Evolutionary conservation across 2,329 filamentous ascomycete species (phyloP).

Genomic region (Orbilia quercus): DNA sequence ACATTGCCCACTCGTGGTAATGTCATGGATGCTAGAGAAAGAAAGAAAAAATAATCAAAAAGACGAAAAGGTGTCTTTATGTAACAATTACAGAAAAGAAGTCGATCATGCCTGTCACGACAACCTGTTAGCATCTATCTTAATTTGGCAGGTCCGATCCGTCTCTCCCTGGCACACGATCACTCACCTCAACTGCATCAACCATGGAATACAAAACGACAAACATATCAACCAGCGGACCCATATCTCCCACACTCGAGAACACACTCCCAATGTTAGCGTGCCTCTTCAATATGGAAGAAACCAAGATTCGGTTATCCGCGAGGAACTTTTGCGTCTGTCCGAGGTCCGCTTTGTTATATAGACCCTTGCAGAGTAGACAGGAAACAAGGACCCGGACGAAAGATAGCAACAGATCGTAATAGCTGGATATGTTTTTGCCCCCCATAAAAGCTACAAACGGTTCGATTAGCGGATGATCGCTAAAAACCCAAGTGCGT

Average conservation of each 20-base stretch:
- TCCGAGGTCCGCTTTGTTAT: conserved; percentile 78
- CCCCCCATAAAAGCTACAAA: conserved; percentile 70
- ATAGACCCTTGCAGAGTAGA: conserved; percentile 81
- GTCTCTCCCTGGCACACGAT: too few species aligned
- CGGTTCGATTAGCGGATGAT: conserved; percentile 40
- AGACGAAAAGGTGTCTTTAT: neutral
- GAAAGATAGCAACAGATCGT: conserved; percentile 81
- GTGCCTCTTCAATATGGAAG: conserved; percentile 89
- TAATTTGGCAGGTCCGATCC: neutral
- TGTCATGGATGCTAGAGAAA: conserved; percentile 39
- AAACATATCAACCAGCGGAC: conserved; percentile 84
- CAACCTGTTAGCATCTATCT: conserved; percentile 14
- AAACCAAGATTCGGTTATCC: conserved; percentile 83
- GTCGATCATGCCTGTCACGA: conserved; percentile 26
- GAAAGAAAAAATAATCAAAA: conserved; percentile 11
- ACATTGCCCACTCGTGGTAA: conserved; percentile 21
- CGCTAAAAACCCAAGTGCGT: conserved; percentile 48
- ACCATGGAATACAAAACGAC: conserved; percentile 84
- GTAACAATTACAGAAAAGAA: conserved; percentile 1
- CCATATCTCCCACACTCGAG: conserved; percentile 71
- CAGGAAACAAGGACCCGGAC: conserved; percentile 84
- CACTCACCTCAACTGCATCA: conserved; percentile 83
- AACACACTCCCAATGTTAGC: conserved; percentile 75
- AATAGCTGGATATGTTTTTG: conserved; percentile 81
- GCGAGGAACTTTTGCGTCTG: conserved; percentile 83